Evolutionary conservation across 1,284 basidiomycete species (phyloP).

Genomic region (Pholiota adiposa): DNA sequence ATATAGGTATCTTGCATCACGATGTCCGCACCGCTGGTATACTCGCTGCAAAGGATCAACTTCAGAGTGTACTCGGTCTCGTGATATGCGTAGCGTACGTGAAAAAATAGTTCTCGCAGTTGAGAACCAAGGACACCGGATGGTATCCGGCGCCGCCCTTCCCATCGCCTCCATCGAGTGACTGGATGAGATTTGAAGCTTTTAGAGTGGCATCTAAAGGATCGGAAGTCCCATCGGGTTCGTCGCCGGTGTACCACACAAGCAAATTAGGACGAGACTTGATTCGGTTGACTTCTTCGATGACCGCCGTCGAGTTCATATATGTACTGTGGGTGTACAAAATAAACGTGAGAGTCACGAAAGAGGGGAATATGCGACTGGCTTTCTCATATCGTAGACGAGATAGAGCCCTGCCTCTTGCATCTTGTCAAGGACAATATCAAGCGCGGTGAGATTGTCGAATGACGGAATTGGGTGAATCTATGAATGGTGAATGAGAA

Average conservation of each 20-base stretch:
- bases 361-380: slow-evolving; percentile 28
- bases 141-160: slow-evolving; percentile 58
- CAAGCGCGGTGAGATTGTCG: slow-evolving; percentile 58
- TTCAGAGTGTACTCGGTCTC: neutral
- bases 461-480: slow-evolving; percentile 72
- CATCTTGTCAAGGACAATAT: slow-evolving; percentile 68
- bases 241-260: slow-evolving; percentile 79
- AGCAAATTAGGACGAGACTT: slow-evolving; percentile 70
- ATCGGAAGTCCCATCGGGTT: slow-evolving; percentile 73
- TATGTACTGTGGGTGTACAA: slow-evolving; percentile 50
- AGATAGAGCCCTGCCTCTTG: slow-evolving; percentile 72
- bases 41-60: slow-evolving; percentile 27
- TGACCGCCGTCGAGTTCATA: slow-evolving; percentile 64
- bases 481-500: slow-evolving; percentile 19
- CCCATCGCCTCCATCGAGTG: slow-evolving; percentile 53
- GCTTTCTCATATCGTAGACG: slow-evolving; percentile 81
- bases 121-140: slow-evolving; percentile 74
- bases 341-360: neutral
- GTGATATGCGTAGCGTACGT: slow-evolving; percentile 30
- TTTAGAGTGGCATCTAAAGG: slow-evolving; percentile 62
- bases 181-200: slow-evolving; percentile 67
- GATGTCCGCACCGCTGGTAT: slow-evolving; percentile 59
- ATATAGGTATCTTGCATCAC: slow-evolving; percentile 54
- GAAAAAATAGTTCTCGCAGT: slow-evolving; percentile 75
- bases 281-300: slow-evolving; percentile 67